Conservation (phyloP, 140 eudicot species). For the Cichorium intybus region DNA sequence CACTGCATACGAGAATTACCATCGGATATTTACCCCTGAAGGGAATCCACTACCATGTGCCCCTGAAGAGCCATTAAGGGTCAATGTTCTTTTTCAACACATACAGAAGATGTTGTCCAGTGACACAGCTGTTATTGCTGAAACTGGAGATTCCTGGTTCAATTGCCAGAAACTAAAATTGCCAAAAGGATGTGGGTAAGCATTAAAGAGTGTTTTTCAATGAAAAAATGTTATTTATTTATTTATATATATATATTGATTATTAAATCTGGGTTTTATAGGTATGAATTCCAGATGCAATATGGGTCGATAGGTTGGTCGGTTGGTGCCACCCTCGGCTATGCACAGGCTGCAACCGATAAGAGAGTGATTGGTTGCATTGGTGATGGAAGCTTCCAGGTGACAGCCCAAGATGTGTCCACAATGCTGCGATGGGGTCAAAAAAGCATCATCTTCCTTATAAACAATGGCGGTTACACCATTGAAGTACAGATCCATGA, state of each 20-base stretch:
- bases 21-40: slow-evolving; percentile 60
- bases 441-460: slow-evolving; percentile 60
- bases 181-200: slow-evolving; percentile 74
- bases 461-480: slow-evolving; percentile 71
- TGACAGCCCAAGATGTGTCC: too few relatives aligned
- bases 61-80: slow-evolving; percentile 61
- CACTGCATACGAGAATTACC: slow-evolving; percentile 66
- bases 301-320: too few relatives aligned
- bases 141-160: slow-evolving; percentile 79
- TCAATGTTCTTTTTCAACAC: slow-evolving; percentile 65
- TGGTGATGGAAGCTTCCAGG: too few relatives aligned
- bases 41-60: slow-evolving; percentile 50
- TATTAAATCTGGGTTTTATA: slow-evolving; percentile 13
- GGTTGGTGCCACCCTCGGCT: too few relatives aligned
- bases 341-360: too few relatives aligned
- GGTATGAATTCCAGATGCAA: slow-evolving; percentile 71
- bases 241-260: not conserved
- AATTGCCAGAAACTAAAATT: slow-evolving; percentile 65
- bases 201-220: not conserved
- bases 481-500: slow-evolving; percentile 77
- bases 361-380: too few relatives aligned
- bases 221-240: too few relatives aligned
- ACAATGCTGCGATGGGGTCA: slow-evolving; percentile 61
- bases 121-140: slow-evolving; percentile 73
- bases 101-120: slow-evolving; percentile 62